Evolutionary conservation across 1,139 yeast genomes (phyloP).

Genomic region (Geotrichum cucujoidarum): DNA sequence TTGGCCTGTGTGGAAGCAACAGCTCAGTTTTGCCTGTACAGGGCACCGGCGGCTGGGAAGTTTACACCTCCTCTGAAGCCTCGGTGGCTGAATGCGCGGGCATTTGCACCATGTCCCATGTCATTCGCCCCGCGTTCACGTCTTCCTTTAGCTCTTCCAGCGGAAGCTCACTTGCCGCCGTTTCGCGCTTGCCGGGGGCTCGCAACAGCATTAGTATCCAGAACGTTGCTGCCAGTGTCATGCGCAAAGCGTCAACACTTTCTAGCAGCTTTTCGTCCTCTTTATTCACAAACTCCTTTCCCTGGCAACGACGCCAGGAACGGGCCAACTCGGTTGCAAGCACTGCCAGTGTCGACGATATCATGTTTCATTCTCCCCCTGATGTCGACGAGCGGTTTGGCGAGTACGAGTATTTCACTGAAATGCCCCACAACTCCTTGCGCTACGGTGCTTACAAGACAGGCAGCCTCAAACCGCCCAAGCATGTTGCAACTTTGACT

Average conservation of each 20-base stretch:
- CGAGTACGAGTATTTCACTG: conserved; percentile 2
- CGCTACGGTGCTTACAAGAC: not conserved
- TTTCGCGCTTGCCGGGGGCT: not conserved
- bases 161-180: conserved; percentile 6
- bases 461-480: not conserved
- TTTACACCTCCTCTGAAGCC: conserved; percentile 22
- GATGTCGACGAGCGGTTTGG: conserved; percentile 1
- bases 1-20: not conserved
- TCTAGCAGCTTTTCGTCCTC: conserved; percentile 1
- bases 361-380: conserved; percentile 9
- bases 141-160: conserved; percentile 22
- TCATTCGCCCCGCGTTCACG: conserved; percentile 29
- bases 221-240: conserved; percentile 2
- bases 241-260: conserved; percentile 3
- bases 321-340: not conserved
- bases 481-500: not conserved
- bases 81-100: conserved; percentile 23
- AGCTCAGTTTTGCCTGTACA: conserved; percentile 9
- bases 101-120: conserved; percentile 29
- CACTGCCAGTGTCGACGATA: conserved; percentile 3
- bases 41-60: conserved; percentile 28
- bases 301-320: conserved; percentile 1
- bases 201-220: conserved; percentile 2
- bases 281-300: not conserved
- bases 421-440: not conserved